A percentile compares a stretch with the other conserved stretches of the same genome.
These are phyloP conservation scores for Chlorella vulgaris DNA, from an alignment of 139 green algal species.

Conservation along the genomic window DNA sequence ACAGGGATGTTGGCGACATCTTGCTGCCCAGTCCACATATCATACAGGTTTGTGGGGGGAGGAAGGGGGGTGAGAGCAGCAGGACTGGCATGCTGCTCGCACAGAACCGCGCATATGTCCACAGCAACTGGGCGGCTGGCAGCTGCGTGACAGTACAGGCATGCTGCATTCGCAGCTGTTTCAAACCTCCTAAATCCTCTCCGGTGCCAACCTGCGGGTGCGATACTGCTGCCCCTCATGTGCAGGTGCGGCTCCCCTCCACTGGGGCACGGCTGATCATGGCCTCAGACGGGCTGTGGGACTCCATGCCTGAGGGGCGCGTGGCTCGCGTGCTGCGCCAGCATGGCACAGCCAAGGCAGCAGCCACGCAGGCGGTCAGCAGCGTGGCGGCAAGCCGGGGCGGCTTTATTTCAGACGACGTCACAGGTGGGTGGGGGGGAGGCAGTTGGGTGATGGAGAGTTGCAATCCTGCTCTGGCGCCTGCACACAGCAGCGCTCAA, in stretches of 20 bases:
- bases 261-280: conserved; percentile 76
- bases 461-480: background rate
- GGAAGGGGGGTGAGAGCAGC: background rate
- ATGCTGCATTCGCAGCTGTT: too few relatives aligned
- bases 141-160: too few relatives aligned
- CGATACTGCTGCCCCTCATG: too few relatives aligned
- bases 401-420: conserved; percentile 74
- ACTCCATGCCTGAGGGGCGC: conserved; percentile 51
- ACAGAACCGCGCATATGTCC: background rate
- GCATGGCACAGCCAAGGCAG: conserved; percentile 19
- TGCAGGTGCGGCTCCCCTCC: conserved; percentile 57
- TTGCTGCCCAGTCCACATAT: conserved; percentile 85
- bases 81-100: background rate
- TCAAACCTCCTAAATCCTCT: too few relatives aligned
- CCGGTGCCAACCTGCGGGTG: too few relatives aligned
- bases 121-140: too few relatives aligned
- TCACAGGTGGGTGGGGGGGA: conserved; percentile 18
- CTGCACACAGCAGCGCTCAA: too few relatives aligned
- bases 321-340: conserved; percentile 42
- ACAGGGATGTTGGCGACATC: conserved; percentile 79
- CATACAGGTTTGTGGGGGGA: conserved; percentile 52
- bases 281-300: conserved; percentile 89
- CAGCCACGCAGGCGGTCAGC: conserved; percentile 23
- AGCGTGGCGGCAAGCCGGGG: background rate
- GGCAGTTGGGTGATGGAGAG: background rate